These are phyloP conservation scores for Rhodamnia rubescens DNA, from an alignment of 345 rosid species.

Conservation along the genomic window DNA sequence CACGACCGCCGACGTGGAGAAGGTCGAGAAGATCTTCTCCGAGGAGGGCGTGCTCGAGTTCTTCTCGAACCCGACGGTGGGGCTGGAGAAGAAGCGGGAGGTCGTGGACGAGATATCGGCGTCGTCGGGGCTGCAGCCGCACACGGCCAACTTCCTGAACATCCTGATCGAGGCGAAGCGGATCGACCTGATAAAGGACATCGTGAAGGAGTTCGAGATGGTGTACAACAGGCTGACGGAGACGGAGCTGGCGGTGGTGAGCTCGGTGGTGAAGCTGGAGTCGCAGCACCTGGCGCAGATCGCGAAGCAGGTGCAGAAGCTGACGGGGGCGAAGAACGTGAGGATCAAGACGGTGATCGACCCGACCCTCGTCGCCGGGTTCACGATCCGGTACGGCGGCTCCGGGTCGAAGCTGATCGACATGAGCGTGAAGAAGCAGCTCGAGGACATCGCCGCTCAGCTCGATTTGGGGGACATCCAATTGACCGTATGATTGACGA, in stretches of 20 bases:
- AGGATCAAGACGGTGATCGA: slow-evolving; percentile 76
- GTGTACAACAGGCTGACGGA: slow-evolving; percentile 56
- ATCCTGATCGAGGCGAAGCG: slow-evolving; percentile 57
- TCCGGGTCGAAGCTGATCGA: slow-evolving; percentile 81
- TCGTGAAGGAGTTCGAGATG: slow-evolving; percentile 61
- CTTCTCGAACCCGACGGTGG: slow-evolving; percentile 56
- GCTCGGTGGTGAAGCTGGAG: slow-evolving; percentile 73
- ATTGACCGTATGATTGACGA: slow-evolving; percentile 13
- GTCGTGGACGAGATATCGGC: slow-evolving; percentile 52
- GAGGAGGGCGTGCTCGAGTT: slow-evolving; percentile 33
- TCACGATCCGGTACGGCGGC: slow-evolving; percentile 70
- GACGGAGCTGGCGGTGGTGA: slow-evolving; percentile 74
- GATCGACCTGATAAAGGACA: slow-evolving; percentile 45
- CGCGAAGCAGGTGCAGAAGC: slow-evolving; percentile 87
- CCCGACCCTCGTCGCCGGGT: slow-evolving; percentile 80
- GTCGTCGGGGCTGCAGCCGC: slow-evolving; percentile 35
- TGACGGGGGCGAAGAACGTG: slow-evolving; percentile 76
- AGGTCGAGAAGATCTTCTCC: slow-evolving; percentile 57
- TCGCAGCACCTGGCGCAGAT: slow-evolving; percentile 74
- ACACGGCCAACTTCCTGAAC: slow-evolving; percentile 60
- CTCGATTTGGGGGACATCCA: slow-evolving; percentile 71
- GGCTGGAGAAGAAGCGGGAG: slow-evolving; percentile 31
- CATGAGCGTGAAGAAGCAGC: slow-evolving; percentile 93
- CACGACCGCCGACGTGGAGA: slow-evolving; percentile 66
- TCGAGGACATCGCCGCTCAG: slow-evolving; percentile 77